Evolutionary conservation across 2,329 filamentous ascomycete genomes (phyloP).

Genomic region (Hypoxylon sp.): DNA sequence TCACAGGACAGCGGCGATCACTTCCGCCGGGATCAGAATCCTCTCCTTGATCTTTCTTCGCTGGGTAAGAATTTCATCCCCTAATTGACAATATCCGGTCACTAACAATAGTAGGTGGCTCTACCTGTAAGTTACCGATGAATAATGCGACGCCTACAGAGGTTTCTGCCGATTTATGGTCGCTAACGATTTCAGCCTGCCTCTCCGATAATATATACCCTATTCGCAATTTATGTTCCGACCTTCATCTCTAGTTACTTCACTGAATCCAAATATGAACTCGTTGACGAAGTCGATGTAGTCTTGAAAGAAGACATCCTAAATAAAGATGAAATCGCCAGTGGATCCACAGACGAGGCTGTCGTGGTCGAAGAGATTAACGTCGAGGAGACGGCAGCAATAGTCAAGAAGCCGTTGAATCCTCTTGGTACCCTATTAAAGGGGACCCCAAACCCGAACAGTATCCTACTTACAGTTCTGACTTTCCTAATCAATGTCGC

Average conservation of each 20-base stretch:
- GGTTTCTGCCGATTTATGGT: constrained; percentile 22
- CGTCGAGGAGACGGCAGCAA: constrained; percentile 73
- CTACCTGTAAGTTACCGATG: constrained; percentile 50
- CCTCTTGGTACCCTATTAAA: constrained; percentile 77
- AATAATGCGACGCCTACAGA: not conserved
- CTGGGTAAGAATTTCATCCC: constrained; percentile 65
- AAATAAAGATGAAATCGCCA: constrained; percentile 56
- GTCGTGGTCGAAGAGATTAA: constrained; percentile 68
- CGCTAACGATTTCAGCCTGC: constrained; percentile 47
- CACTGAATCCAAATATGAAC: constrained; percentile 69
- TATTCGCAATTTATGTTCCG: constrained; percentile 76
- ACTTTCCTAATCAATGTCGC: constrained; percentile 81
- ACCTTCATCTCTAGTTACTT: constrained; percentile 73
- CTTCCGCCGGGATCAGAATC: constrained; percentile 67
- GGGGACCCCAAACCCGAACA: constrained; percentile 82
- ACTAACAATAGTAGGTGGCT: constrained; percentile 50
- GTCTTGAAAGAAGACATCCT: constrained; percentile 64
- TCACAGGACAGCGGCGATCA: constrained; percentile 56
- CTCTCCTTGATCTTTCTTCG: constrained; percentile 72
- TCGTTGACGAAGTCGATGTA: constrained; percentile 74
- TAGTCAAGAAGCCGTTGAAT: constrained; percentile 70
- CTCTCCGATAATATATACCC: constrained; percentile 65
- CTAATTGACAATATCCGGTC: constrained; percentile 12
- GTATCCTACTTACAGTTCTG: constrained; percentile 73
- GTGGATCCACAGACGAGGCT: constrained; percentile 53